Evolutionary conservation across 371 early-diverging fungal species (phyloP), one percentile per base, ranked within the genome.

Genomic region (Actinomortierella wolfii): DNA sequence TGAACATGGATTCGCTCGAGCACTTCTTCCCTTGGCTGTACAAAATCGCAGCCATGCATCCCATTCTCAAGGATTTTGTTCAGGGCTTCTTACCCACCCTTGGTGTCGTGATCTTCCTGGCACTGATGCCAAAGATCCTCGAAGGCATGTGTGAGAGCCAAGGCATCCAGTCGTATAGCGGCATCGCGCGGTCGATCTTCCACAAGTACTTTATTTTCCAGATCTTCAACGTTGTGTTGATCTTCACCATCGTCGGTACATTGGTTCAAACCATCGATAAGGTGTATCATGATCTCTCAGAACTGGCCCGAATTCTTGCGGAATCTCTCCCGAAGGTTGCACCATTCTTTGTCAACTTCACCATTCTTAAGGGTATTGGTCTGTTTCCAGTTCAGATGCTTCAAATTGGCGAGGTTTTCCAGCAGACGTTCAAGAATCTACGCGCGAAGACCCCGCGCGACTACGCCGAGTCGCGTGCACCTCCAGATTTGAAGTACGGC

Each of bases 171-270:
- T 84, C 84, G 1, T 85, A 82, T 52, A 88, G 87, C 0, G 82
- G 80, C 25, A 67, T 90, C 11, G 91, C 87, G 57, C 85, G 87
- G 51, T 78, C 83, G 46, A 86, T 92, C 3, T 77, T 88, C 41
- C 78, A 82, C 43, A 92, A 93, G 68, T 92, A 94, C 77, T 96
- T 92, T 74, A 89, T 90, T 54, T 96, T 95, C 62, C 84, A 89
- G 52, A 73, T 96, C 26, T 89, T 92, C 80, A 97, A 95, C 76
- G 89, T 96, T 8, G 74, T 97, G 42, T 78, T 97, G 52, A 86
- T 95, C 13, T 91, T 93, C 73, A 89, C 91, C 6, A 79, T 94
- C 9, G 90, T 92, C 4, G 84, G 86, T 39, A 91, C 94, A 0
- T 70, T 94, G 54, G 89, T 90, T 76, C 82, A 89, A 46, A 79